Conservation (phyloP, 441 rosid genomes). For the Viola pubescens region DNA sequence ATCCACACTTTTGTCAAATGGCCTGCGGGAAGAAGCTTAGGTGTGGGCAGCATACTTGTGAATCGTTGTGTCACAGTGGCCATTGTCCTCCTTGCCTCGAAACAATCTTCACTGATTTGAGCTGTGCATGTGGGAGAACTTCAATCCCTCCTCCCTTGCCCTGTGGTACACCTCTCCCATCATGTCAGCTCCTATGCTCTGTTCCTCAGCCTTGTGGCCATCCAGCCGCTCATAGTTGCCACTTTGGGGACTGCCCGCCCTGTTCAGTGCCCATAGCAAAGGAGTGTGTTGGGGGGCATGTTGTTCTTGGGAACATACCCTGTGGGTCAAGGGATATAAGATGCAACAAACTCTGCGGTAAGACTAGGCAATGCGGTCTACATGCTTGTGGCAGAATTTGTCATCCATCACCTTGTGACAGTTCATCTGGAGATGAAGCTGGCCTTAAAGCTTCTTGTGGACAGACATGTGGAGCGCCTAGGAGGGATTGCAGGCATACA, state of each 20-base stretch:
- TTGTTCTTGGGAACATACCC: slow-evolving; percentile 90
- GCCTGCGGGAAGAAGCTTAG: slow-evolving; percentile 88
- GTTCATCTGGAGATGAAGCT: slow-evolving; percentile 30
- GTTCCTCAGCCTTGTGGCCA: slow-evolving; percentile 89
- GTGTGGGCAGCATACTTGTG: slow-evolving; percentile 93
- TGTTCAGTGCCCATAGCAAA: slow-evolving; percentile 90
- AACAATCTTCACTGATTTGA: slow-evolving; percentile 80
- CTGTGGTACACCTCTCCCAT: slow-evolving; percentile 87
- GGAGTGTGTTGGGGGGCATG: slow-evolving; percentile 95
- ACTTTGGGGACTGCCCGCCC: slow-evolving; percentile 96
- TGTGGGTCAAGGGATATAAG: slow-evolving; percentile 94
- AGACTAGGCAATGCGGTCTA: slow-evolving; percentile 89
- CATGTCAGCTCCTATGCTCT: slow-evolving; percentile 82
- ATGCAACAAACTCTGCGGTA: slow-evolving; percentile 94
- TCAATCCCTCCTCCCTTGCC: slow-evolving; percentile 96
- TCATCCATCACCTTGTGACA: slow-evolving; percentile 78
- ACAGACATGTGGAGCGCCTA: slow-evolving; percentile 93
- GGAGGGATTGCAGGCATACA: slow-evolving; percentile 89
- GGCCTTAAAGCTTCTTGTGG: slow-evolving; percentile 68
- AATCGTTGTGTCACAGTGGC: slow-evolving; percentile 87
- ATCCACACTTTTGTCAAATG: slow-evolving; percentile 86
- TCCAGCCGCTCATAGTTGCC: slow-evolving; percentile 86
- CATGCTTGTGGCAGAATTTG: slow-evolving; percentile 94
- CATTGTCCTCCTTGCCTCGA: slow-evolving; percentile 98
- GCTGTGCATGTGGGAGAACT: slow-evolving; percentile 91